A percentile compares a stretch with the other conserved stretches of the same genome.
Evolutionary conservation across 345 rosid genomes (phyloP).

Genomic region (Sonneratia caseolaris): DNA sequence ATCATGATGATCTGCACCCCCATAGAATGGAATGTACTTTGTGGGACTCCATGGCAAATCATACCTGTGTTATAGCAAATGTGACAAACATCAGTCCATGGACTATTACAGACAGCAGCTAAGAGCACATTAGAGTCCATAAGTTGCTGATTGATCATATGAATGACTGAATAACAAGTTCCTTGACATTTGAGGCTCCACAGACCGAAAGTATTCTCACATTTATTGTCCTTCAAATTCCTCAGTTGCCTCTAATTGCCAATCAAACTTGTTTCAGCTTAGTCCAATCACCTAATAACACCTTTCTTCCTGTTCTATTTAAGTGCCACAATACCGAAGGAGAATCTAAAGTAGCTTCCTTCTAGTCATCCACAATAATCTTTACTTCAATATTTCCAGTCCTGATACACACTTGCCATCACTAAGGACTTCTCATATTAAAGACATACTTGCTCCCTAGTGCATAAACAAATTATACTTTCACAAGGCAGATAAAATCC

Average conservation of each 20-base stretch:
- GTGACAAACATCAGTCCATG: background rate
- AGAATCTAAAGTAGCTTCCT: background rate
- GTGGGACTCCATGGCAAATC: constrained; percentile 88
- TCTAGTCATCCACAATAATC: no score
- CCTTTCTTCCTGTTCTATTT: background rate
- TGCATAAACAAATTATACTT: no score
- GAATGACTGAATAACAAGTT: background rate
- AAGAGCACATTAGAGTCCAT: background rate
- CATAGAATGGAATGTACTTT: constrained; percentile 86
- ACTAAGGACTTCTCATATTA: no score
- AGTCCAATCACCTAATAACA: background rate
- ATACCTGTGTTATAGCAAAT: constrained; percentile 31
- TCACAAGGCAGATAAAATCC: no score
- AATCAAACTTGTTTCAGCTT: background rate
- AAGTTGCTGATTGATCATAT: background rate
- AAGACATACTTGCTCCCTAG: no score
- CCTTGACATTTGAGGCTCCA: background rate
- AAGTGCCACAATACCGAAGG: background rate
- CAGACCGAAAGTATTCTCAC: background rate
- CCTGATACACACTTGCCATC: no score
- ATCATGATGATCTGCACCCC: constrained; percentile 94
- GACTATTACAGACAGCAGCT: background rate
- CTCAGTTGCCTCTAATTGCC: background rate
- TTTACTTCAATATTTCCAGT: no score
- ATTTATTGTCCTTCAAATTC: background rate